A percentile compares a stretch with the other conserved stretches of the same genome.
Conservation (phyloP, 2,329 filamentous ascomycete species). For the Thelonectria olida region DNA sequence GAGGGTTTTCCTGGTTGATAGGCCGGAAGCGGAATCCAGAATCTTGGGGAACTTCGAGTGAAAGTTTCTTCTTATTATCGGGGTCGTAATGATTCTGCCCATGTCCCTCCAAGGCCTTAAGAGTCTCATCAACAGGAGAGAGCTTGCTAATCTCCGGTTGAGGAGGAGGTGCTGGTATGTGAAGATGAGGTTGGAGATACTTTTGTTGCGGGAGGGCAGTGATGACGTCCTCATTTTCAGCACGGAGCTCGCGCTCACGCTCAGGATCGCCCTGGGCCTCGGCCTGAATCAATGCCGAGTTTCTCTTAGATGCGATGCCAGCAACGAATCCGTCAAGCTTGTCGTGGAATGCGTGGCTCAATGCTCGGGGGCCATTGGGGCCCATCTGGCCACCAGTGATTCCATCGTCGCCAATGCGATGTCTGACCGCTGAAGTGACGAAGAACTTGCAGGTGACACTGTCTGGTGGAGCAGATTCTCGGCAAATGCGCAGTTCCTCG, state of each 20-base stretch:
- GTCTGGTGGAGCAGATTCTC: conserved; percentile 87
- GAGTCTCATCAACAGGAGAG: conserved; percentile 53
- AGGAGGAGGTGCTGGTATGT: conserved; percentile 41
- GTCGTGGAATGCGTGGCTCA: conserved; percentile 83
- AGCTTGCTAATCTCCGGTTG: conserved; percentile 43
- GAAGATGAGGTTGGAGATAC: conserved; percentile 65
- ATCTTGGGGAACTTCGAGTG: conserved; percentile 36
- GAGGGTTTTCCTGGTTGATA: conserved; percentile 57
- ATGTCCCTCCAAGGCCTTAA: conserved; percentile 60
- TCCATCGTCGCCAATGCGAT: conserved; percentile 52
- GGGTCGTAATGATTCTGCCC: conserved; percentile 58
- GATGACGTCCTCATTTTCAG: conserved; percentile 85
- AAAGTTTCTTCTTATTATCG: conserved; percentile 49
- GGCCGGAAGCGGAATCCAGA: conserved; percentile 68
- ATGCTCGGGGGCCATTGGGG: conserved; percentile 57
- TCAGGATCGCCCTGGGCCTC: conserved; percentile 83
- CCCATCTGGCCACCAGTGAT: conserved; percentile 45
- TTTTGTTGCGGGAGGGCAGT: conserved; percentile 79
- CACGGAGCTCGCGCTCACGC: conserved; percentile 80
- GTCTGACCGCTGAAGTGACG: conserved; percentile 74
- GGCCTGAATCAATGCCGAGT: conserved; percentile 83
- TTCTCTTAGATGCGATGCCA: conserved; percentile 85
- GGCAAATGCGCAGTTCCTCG: conserved; percentile 91
- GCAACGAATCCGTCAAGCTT: conserved; percentile 89
- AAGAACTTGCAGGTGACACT: conserved; percentile 95